These are phyloP conservation scores for Cichorium intybus DNA, from an alignment of 140 eudicot genomes.

Conservation along the genomic window DNA sequence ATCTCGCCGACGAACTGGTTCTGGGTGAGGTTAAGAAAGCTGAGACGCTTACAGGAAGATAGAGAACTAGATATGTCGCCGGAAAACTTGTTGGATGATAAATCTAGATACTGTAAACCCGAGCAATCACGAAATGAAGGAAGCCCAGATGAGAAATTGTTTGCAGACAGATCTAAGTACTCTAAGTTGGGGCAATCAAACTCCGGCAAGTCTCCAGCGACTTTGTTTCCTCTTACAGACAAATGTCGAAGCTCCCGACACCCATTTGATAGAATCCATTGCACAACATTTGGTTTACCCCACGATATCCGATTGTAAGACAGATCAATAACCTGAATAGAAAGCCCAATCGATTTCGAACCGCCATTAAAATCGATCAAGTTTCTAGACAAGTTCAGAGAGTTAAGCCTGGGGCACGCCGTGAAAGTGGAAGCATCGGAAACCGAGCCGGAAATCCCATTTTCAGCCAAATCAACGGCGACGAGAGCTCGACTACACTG, in stretches of 20 bases:
- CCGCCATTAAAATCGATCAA: slow-evolving; percentile 32
- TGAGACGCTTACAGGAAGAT: slow-evolving; percentile 39
- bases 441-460: slow-evolving; percentile 46
- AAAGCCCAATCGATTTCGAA: slow-evolving; percentile 9
- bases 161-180: slow-evolving; percentile 54
- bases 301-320: slow-evolving; percentile 53
- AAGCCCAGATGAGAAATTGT: slow-evolving; percentile 49
- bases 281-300: slow-evolving; percentile 22
- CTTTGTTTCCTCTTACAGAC: slow-evolving; percentile 49
- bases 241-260: slow-evolving; percentile 36
- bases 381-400: slow-evolving; percentile 52
- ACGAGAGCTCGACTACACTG: slow-evolving; percentile 30
- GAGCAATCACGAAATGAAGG: slow-evolving; percentile 46
- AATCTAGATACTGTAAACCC: slow-evolving; percentile 45
- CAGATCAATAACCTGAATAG: slow-evolving; percentile 44
- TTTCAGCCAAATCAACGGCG: slow-evolving; percentile 55
- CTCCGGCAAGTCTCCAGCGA: slow-evolving; percentile 34
- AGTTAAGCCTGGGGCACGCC: slow-evolving; percentile 34
- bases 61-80: slow-evolving; percentile 43
- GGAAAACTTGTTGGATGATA: slow-evolving; percentile 58
- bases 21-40: slow-evolving; percentile 53
- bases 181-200: slow-evolving; percentile 33
- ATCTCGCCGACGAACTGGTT: slow-evolving; percentile 46
- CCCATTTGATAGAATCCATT: slow-evolving; percentile 42
- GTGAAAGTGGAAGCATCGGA: slow-evolving; percentile 29